Conservation (phyloP, 768 basidiomycete species). For the Boletales sp. region DNA sequence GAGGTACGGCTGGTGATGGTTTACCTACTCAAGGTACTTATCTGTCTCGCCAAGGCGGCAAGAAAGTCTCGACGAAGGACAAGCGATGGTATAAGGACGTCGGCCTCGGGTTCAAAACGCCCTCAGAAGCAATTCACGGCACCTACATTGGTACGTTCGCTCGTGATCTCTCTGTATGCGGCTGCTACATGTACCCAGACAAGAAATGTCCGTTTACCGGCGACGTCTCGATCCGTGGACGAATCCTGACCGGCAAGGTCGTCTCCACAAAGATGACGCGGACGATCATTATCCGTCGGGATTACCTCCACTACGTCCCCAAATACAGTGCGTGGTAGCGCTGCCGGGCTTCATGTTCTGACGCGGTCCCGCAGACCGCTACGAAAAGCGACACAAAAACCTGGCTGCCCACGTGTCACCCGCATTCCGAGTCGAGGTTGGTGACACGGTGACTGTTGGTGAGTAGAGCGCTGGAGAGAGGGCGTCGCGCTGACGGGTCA, state of each 20-base stretch:
- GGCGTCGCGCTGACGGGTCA: not conserved
- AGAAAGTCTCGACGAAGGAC: slow-evolving; percentile 91
- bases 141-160: slow-evolving; percentile 84
- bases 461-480: slow-evolving; percentile 32
- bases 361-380: slow-evolving; percentile 66
- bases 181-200: slow-evolving; percentile 47
- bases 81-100: slow-evolving; percentile 99
- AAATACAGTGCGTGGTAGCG: slow-evolving; percentile 83
- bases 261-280: slow-evolving; percentile 99
- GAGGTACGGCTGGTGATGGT: slow-evolving; percentile 53
- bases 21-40: slow-evolving; percentile 6
- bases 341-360: slow-evolving; percentile 5
- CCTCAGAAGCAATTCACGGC: slow-evolving; percentile 90
- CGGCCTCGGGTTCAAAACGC: slow-evolving; percentile 95
- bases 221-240: slow-evolving; percentile 95
- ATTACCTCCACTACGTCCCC: slow-evolving; percentile 94
- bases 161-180: not conserved
- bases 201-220: slow-evolving; percentile 99
- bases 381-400: slow-evolving; percentile 99
- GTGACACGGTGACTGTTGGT: slow-evolving; percentile 95
- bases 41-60: slow-evolving; percentile 48
- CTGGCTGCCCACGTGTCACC: slow-evolving; percentile 95
- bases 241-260: slow-evolving; percentile 97
- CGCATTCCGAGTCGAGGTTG: slow-evolving; percentile 96
- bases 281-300: slow-evolving; percentile 93